phyloP scores from a whole-genome alignment of 345 rosid genomes.

The Lepidium sativum region DNA sequence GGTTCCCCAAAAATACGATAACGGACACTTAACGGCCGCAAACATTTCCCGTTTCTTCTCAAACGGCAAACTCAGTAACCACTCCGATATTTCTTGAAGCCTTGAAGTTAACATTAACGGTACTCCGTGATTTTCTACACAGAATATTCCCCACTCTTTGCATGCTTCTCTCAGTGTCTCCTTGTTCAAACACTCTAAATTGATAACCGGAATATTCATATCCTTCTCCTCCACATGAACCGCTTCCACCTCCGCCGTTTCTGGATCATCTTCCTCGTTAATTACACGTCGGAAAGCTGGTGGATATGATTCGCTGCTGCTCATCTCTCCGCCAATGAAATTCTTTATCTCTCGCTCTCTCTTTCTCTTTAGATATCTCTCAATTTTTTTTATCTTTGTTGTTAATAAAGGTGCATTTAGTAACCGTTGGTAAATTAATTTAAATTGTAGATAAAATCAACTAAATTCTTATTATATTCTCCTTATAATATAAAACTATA shows the following conservation, averaged over 20 bases:
- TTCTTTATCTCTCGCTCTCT: background rate
- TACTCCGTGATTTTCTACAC: constrained; percentile 58
- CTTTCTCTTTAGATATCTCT: background rate
- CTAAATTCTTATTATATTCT: background rate
- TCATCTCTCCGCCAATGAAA: constrained; percentile 15
- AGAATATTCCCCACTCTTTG: constrained; percentile 60
- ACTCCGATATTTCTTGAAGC: constrained; percentile 35
- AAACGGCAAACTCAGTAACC: constrained; percentile 42
- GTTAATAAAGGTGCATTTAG: background rate
- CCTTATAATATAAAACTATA: background rate
- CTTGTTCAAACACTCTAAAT: constrained; percentile 36
- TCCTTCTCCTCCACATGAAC: constrained; percentile 23
- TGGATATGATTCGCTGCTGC: constrained; percentile 39
- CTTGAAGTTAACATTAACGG: constrained; percentile 34
- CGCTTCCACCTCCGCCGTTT: constrained; percentile 4
- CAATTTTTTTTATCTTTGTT: background rate
- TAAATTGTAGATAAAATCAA: too few species aligned
- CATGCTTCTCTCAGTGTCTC: constrained; percentile 45
- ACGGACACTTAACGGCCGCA: constrained; percentile 25
- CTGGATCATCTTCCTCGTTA: background rate
- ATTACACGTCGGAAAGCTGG: constrained; percentile 30
- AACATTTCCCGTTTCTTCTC: constrained; percentile 27
- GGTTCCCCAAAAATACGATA: constrained; percentile 79
- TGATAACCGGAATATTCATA: constrained; percentile 39
- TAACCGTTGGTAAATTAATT: background rate